Conservation (phyloP, 106 monocot species). For the Dioscorea alata region DNA sequence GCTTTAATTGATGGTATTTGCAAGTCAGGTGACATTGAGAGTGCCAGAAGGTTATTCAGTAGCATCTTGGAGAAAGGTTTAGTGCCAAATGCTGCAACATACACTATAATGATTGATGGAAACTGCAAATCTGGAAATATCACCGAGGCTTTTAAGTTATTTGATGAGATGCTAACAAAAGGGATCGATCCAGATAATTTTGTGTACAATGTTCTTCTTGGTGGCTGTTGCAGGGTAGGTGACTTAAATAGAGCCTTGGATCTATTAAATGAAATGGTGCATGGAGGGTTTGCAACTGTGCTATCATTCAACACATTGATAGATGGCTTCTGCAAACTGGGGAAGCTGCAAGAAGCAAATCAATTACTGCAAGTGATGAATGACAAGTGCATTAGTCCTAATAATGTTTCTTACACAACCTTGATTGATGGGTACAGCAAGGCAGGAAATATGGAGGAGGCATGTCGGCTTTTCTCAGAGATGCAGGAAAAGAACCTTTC, state of each 20-base stretch:
- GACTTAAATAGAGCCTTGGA: slow-evolving; percentile 42
- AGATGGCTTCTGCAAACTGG: slow-evolving; percentile 62
- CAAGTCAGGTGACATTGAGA: slow-evolving; percentile 49
- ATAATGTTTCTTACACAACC: slow-evolving; percentile 41
- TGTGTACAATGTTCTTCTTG: slow-evolving; percentile 46
- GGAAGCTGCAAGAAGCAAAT: slow-evolving; percentile 49
- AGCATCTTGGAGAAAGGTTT: slow-evolving; percentile 38
- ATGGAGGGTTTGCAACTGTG: slow-evolving; percentile 33
- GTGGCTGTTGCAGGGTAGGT: slow-evolving; percentile 57
- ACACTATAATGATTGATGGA: slow-evolving; percentile 70
- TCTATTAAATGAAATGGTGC: slow-evolving; percentile 43
- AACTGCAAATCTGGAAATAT: slow-evolving; percentile 52
- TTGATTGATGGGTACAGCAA: slow-evolving; percentile 55
- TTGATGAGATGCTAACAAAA: slow-evolving; percentile 64
- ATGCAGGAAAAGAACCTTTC: slow-evolving; percentile 51
- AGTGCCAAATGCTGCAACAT: slow-evolving; percentile 57
- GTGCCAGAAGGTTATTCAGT: slow-evolving; percentile 44
- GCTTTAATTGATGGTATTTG: slow-evolving; percentile 60
- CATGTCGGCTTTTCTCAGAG: slow-evolving; percentile 40
- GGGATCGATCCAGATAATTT: slow-evolving; percentile 49
- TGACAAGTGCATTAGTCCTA: slow-evolving; percentile 43
- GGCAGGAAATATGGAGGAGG: slow-evolving; percentile 45
- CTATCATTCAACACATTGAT: slow-evolving; percentile 58
- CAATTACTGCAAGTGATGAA: slow-evolving; percentile 47
- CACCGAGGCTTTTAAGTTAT: slow-evolving; percentile 54